Evolutionary conservation across 345 rosid genomes (phyloP).

Genomic region (Luvunga scandens): DNA sequence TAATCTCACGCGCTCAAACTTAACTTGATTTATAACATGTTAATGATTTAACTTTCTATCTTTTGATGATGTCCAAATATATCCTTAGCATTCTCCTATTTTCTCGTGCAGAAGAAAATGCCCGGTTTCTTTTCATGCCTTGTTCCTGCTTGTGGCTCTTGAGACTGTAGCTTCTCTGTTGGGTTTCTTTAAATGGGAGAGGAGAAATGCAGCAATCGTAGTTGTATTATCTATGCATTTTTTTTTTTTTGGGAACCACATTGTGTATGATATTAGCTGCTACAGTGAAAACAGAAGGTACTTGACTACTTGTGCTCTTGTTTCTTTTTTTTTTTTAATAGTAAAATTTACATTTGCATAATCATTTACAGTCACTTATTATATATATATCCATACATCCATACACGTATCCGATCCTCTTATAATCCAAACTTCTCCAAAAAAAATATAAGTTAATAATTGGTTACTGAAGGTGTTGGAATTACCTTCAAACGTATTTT

Average conservation of each 20-base stretch:
- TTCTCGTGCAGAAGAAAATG: conserved; percentile 59
- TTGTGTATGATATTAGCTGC: background rate
- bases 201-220: background rate
- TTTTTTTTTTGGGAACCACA: background rate
- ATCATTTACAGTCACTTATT: no score
- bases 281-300: background rate
- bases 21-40: no score
- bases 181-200: background rate
- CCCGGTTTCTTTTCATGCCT: conserved; percentile 70
- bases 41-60: background rate
- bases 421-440: no score
- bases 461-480: no score
- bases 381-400: no score
- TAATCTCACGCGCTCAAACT: no score
- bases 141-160: conserved; percentile 61
- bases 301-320: background rate
- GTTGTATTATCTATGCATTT: background rate
- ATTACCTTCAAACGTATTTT: no score
- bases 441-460: no score
- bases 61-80: background rate
- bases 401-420: no score
- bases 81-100: background rate
- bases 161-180: conserved; percentile 3
- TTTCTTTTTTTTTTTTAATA: background rate
- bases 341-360: no score